phyloP scores from a whole-genome alignment of 75 land plant species.

The Pinus tabuliformis region DNA sequence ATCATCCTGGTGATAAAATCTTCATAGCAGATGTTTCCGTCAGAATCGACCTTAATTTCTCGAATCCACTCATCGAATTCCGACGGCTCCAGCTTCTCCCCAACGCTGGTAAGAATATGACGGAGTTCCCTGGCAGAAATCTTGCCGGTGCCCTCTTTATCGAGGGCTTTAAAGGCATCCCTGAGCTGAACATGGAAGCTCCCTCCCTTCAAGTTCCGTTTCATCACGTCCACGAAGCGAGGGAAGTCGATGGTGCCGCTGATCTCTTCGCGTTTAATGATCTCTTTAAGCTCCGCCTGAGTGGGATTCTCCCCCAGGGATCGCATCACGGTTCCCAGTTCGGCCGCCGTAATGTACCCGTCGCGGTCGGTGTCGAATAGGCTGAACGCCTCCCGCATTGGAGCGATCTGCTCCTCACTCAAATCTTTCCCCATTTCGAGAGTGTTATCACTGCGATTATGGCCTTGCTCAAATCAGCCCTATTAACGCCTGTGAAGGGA shows the following conservation, averaged over 20 bases:
- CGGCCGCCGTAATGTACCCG: constrained; percentile 63
- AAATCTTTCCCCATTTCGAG: constrained; percentile 60
- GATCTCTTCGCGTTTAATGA: constrained; percentile 50
- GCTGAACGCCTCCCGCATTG: constrained; percentile 78
- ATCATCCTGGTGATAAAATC: constrained; percentile 69
- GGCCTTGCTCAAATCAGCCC: too few relatives aligned
- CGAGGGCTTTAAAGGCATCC: constrained; percentile 84
- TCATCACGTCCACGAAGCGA: constrained; percentile 66
- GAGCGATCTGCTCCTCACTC: constrained; percentile 62
- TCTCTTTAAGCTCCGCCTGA: constrained; percentile 71
- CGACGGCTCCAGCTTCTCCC: constrained; percentile 66
- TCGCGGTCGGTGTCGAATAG: constrained; percentile 87
- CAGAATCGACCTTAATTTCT: constrained; percentile 57
- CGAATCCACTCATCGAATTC: constrained; percentile 85
- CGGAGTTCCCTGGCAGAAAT: constrained; percentile 57
- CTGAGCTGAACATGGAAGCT: constrained; percentile 71
- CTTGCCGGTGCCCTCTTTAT: constrained; percentile 69
- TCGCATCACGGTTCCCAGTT: constrained; percentile 82
- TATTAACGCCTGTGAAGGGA: too few relatives aligned
- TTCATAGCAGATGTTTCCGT: constrained; percentile 59
- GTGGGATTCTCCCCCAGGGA: constrained; percentile 88
- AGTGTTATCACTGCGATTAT: too few relatives aligned
- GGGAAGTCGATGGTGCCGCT: constrained; percentile 70
- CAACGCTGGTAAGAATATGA: constrained; percentile 54
- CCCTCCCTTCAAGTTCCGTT: constrained; percentile 58